Conservation (phyloP, 2,329 filamentous ascomycete species). For the Paecilomyces formosus region DNA sequence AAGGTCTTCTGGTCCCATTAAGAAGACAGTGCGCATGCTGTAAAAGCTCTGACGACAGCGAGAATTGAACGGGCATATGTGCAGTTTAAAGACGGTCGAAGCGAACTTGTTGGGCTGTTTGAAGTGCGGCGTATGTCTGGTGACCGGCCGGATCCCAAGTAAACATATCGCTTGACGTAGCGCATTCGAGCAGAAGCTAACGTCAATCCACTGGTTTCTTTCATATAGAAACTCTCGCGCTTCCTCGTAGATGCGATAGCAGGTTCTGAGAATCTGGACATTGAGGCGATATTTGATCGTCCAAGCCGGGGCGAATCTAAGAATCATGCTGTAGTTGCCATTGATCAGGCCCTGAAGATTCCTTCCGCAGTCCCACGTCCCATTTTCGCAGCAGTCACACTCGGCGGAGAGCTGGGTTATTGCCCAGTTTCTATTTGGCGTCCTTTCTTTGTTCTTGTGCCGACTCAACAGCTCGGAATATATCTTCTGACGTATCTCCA, state of each 20-base stretch:
- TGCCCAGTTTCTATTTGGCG: not conserved
- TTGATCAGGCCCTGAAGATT: not conserved
- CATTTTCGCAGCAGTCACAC: not conserved
- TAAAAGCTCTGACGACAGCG: not conserved
- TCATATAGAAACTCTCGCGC: not conserved
- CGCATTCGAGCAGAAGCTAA: not conserved
- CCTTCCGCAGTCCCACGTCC: not conserved
- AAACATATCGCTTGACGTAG: not conserved
- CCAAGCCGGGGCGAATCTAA: not conserved
- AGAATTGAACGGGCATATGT: not conserved
- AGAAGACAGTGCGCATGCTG: not conserved
- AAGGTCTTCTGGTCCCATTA: not conserved
- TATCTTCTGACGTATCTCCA: not conserved
- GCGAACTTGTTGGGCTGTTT: not conserved
- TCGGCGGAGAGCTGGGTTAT: not conserved
- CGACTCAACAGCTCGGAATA: not conserved
- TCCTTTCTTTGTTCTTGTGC: not conserved
- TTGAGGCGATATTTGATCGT: not conserved
- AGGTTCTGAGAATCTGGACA: not conserved
- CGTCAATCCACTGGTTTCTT: not conserved
- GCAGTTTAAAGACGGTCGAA: not conserved
- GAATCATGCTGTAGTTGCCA: not conserved
- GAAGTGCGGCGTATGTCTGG: not conserved
- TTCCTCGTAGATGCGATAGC: not conserved
- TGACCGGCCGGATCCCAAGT: not conserved